A percentile compares a stretch with the other conserved stretches of the same genome.
Evolutionary conservation across 2,329 filamentous ascomycete genomes (phyloP).

Genomic region (Fusarium sp.): DNA sequence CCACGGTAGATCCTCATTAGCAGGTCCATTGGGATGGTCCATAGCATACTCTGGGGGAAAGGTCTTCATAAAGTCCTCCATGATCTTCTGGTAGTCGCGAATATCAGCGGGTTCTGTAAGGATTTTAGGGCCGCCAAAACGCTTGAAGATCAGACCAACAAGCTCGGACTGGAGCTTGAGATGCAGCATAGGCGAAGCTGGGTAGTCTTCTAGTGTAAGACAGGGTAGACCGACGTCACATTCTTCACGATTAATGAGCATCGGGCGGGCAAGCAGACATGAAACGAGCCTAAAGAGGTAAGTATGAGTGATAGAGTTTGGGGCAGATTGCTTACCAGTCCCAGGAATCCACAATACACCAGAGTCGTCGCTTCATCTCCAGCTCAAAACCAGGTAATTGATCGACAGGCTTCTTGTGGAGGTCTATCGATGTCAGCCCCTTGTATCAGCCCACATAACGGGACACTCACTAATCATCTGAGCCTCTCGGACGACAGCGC

Average conservation of each 20-base stretch:
- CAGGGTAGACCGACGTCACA: constrained; percentile 17
- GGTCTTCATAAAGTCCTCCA: constrained; percentile 17
- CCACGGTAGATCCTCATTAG: constrained; percentile 16
- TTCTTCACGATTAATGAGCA: constrained; percentile 23
- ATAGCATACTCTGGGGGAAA: constrained; percentile 21
- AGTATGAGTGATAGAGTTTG: accelerated
- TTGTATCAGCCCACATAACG: accelerated
- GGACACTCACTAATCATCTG: constrained; percentile 20
- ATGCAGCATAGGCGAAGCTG: constrained; percentile 22
- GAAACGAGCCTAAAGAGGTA: constrained; percentile 9
- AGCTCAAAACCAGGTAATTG: constrained; percentile 15
- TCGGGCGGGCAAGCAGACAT: constrained; percentile 10
- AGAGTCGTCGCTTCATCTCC: constrained; percentile 22
- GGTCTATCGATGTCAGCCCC: neutral
- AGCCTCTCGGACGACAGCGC: constrained; percentile 20
- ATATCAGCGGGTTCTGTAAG: constrained; percentile 8
- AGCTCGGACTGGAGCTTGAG: constrained; percentile 26
- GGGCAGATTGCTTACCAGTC: neutral
- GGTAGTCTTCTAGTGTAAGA: constrained; percentile 20
- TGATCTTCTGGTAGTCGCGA: constrained; percentile 3
- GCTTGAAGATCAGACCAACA: constrained; percentile 19
- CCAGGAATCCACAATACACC: constrained; percentile 28
- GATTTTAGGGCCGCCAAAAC: constrained; percentile 14
- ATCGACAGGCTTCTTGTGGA: constrained; percentile 7
- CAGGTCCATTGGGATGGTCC: constrained; percentile 11